Conservation (phyloP, 2,329 filamentous ascomycete species). For the Oidium heveae region DNA sequence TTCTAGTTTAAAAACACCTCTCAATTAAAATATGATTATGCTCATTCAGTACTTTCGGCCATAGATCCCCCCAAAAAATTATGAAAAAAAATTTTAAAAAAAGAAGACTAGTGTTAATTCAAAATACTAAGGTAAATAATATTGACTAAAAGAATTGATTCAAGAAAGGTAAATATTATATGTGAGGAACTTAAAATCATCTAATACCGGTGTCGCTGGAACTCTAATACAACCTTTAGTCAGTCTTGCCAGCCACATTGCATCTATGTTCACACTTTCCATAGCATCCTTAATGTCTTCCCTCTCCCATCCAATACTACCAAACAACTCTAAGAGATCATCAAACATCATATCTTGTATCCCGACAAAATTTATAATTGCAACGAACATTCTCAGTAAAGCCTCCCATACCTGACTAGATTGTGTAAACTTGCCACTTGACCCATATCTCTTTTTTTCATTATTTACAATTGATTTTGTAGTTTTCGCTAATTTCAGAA, state of each 20-base stretch:
- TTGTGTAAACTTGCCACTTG: slow-evolving; percentile 33
- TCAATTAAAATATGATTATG: no score
- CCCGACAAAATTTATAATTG: slow-evolving; percentile 34
- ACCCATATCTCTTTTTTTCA: slow-evolving; percentile 15
- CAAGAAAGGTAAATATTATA: background rate
- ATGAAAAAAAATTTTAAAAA: no score
- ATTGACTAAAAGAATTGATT: no score
- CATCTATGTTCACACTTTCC: slow-evolving; percentile 42
- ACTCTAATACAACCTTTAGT: slow-evolving; percentile 10
- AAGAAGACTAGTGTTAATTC: no score
- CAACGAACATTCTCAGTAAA: slow-evolving; percentile 29
- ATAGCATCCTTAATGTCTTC: slow-evolving; percentile 28
- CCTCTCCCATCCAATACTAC: slow-evolving; percentile 21
- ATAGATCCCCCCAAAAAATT: no score
- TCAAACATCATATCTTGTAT: slow-evolving; percentile 49
- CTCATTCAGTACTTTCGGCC: no score
- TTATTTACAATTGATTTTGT: slow-evolving; percentile 14
- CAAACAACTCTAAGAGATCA: slow-evolving; percentile 38
- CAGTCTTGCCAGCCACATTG: slow-evolving; percentile 41
- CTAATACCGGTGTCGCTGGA: slow-evolving; percentile 18
- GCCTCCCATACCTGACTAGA: slow-evolving; percentile 39
- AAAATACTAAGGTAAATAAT: no score
- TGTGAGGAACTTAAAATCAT: slow-evolving; percentile 16
- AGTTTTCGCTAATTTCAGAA: slow-evolving; percentile 25
- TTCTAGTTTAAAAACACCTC: no score